Evolutionary conservation across 2,329 filamentous ascomycete species (phyloP), one percentile per base, ranked within the genome.

Genomic region (Aspergillus latus): DNA sequence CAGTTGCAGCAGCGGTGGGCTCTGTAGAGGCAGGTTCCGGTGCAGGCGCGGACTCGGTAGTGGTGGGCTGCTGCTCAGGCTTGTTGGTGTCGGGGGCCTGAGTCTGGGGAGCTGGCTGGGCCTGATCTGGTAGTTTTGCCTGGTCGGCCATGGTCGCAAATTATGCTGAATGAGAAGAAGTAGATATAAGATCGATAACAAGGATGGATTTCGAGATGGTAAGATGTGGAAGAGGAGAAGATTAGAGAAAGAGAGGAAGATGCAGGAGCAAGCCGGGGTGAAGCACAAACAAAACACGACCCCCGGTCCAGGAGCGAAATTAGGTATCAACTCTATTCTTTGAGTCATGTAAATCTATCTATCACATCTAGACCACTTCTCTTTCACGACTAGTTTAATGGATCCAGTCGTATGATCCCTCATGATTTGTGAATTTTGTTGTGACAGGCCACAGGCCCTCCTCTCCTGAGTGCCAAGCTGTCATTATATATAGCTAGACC

Each of bases 111-210:
- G 49, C 37, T 11, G 51, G 11, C 42, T 40, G 51, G 8, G 49
- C 37, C 53, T 59, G 57, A 30, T 56, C 53, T 9, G 49, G 53
- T 5, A 49, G 39, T 48, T 51, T 54, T n/a, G 42, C 44, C 34
- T 56, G 58, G 26, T 60, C 55, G 52, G 56, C 37, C 58, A 60
- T 60, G 16, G 21, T 58, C 47, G 29, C 36, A 28, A 37, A 34
- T 36, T n/a, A 15, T n/a, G 32, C 11, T 40, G 7, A 45, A 30
- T 8, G 39, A n/a, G 44, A 26, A 5, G 30, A 34, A 43, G 9
- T 26, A 49, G 16, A 29, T 42, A 44, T 37, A 46, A 11, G 15
- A 10, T n/a, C 50, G 34, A 29, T 32, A 54, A 50, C 36, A n/a
- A 36, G 49, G 34, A 39, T 28, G 45, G 13, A 42, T 21, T n/a